A percentile compares a stretch with the other conserved stretches of the same genome.
Evolutionary conservation across 106 monocot genomes (phyloP).

Genomic region (Alisma plantagoaquatica): DNA sequence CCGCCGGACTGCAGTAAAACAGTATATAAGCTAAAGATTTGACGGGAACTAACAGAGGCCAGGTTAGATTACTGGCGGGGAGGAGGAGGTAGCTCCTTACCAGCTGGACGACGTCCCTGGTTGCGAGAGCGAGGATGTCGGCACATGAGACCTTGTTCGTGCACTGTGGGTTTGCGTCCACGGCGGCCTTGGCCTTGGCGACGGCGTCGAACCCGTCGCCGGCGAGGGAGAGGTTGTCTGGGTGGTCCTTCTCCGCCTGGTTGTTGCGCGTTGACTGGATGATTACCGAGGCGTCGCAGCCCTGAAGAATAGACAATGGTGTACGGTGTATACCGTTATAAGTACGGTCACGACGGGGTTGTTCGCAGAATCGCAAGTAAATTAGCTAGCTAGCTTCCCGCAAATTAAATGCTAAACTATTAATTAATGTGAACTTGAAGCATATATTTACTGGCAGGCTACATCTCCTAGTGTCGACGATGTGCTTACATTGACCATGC

Average conservation of each 20-base stretch:
- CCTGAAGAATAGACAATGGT: slow-evolving; percentile 21
- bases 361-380: too few relatives aligned
- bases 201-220: slow-evolving; percentile 93
- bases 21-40: too few relatives aligned
- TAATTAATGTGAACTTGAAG: too few relatives aligned
- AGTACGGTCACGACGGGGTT: too few relatives aligned
- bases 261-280: slow-evolving; percentile 44
- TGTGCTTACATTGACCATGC: slow-evolving; percentile 42
- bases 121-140: slow-evolving; percentile 79
- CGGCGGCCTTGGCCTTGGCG: slow-evolving; percentile 83
- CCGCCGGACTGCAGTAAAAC: too few relatives aligned
- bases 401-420: too few relatives aligned
- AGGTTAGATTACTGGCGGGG: too few relatives aligned
- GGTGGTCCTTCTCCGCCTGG: slow-evolving; percentile 80
- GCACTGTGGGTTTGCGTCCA: slow-evolving; percentile 73
- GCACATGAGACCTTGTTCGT: slow-evolving; percentile 87
- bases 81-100: too few relatives aligned
- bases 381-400: too few relatives aligned
- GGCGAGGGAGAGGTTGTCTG: slow-evolving; percentile 73
- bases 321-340: too few relatives aligned
- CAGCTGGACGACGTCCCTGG: slow-evolving; percentile 67
- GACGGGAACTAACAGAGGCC: too few relatives aligned
- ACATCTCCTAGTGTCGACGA: background rate
- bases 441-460: too few relatives aligned
- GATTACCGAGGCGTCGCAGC: slow-evolving; percentile 83